These are phyloP conservation scores for Hymenoscyphus albidus DNA, from an alignment of 2,329 filamentous ascomycete genomes.

Conservation along the genomic window DNA sequence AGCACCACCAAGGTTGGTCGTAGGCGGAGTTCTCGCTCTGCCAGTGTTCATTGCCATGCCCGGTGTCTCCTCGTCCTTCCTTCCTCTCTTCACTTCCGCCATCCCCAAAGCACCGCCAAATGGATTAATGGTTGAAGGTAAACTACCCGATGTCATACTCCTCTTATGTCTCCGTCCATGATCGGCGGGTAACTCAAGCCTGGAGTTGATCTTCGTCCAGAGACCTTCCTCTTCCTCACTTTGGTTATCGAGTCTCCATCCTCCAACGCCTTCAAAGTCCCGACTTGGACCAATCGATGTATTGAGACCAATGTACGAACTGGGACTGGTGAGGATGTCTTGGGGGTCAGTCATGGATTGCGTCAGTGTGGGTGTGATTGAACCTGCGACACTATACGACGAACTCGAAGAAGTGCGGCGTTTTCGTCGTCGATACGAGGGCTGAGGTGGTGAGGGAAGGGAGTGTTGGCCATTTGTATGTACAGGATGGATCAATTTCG, in stretches of 20 bases:
- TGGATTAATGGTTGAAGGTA: constrained; percentile 11
- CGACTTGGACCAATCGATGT: constrained; percentile 49
- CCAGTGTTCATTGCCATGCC: constrained; percentile 42
- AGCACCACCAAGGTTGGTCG: not conserved
- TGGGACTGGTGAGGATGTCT: constrained; percentile 21
- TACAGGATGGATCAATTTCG: not conserved
- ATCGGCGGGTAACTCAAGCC: constrained; percentile 47
- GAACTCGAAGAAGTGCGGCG: constrained; percentile 33
- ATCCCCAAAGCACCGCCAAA: not conserved
- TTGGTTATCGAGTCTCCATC: constrained; percentile 47
- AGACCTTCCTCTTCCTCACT: constrained; percentile 37
- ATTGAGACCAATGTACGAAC: constrained; percentile 39
- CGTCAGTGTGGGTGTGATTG: constrained; percentile 19
- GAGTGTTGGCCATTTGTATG: constrained; percentile 1
- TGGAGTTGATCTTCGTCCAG: constrained; percentile 52
- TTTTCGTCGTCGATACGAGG: constrained; percentile 16
- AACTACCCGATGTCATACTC: constrained; percentile 33
- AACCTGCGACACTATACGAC: constrained; percentile 35
- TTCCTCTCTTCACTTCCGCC: constrained; percentile 3
- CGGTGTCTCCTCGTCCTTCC: constrained; percentile 18
- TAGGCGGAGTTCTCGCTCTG: constrained; percentile 46
- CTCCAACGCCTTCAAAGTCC: constrained; percentile 58
- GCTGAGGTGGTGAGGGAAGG: constrained; percentile 11
- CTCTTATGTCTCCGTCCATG: constrained; percentile 42
- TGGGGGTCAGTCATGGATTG: not conserved